Evolutionary conservation across 2,329 filamentous ascomycete species (phyloP), one percentile per base, ranked within the genome.

Genomic region (Neonectria faginata): DNA sequence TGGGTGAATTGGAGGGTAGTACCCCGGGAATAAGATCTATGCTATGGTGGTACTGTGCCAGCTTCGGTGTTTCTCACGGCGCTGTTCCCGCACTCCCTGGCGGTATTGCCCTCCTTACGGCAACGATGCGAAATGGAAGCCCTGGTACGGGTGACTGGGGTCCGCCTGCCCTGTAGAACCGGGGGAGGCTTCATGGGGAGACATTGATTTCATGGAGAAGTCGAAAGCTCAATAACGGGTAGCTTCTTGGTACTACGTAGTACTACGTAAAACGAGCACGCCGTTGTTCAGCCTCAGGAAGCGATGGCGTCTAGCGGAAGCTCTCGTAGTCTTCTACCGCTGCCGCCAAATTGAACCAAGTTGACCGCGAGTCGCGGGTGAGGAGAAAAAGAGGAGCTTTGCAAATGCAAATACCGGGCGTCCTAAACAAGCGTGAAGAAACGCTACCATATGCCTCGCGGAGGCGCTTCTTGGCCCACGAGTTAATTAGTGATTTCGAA

Each of bases 401-500:
- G 29, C 18, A 41, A 18, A 33, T 47, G 25, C 16, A 22, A 16
- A 36, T 36, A 16, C 14, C 14, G 12, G 36, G n/a, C 36, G 36
- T 39, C 36, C 36, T 39, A 12, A 50, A n/a, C 2, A 12, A n/a
- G 27, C 52, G 16, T 31, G 14, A 20, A 58, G 58, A 53, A 33
- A 27, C 29, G 44, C 36, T 39, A 16, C 42, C 54, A 33, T 33
- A 14, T 11, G 27, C 47, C 57, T 52, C 53, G 67, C 54, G 68
- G 67, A 66, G 67, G 67, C 68, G 63, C 48, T 57, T 29, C 41
- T 52, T 31, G 44, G 61, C 57, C 29, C 42, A 52, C 47, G 62
- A 58, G 60, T 63, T 66, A 65, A 65, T 54, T 66, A 65, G 66
- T 54, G 58, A 65, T 61, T 62, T 44, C 39, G 25, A 41, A 39